Percentiles rank a stretch among this genome's conserved stretches.
Evolutionary conservation across 192 early-diverging fungal genomes (phyloP).

Genomic region (Podila minutissima): DNA sequence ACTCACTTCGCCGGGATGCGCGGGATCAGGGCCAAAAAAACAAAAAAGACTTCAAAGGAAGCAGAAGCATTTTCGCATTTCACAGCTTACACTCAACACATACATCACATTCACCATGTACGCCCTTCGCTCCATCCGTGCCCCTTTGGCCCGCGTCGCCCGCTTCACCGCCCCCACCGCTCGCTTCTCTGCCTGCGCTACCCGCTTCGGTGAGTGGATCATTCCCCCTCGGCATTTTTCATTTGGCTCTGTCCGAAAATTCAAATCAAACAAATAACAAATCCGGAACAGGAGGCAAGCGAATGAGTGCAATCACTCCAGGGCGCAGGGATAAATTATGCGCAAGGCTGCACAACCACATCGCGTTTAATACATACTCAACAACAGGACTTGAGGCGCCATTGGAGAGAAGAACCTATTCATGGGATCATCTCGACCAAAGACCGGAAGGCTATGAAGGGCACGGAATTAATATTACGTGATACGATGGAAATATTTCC

Average conservation of each 20-base stretch:
- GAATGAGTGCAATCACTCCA: too few relatives aligned
- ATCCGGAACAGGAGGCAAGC: not conserved
- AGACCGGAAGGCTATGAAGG: too few relatives aligned
- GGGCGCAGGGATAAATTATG: too few relatives aligned
- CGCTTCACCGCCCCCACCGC: constrained; percentile 51
- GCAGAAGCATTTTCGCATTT: not conserved
- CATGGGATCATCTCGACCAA: too few relatives aligned
- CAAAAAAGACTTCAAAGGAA: not conserved
- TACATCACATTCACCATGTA: constrained; percentile 49
- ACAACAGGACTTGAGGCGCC: too few relatives aligned
- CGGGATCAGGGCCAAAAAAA: not conserved
- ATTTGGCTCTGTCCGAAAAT: constrained; percentile 7
- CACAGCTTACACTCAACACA: not conserved
- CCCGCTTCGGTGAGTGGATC: constrained; percentile 58
- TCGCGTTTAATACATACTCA: too few relatives aligned
- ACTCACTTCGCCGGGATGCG: too few relatives aligned
- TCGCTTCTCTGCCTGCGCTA: constrained; percentile 61
- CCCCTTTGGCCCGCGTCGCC: constrained; percentile 47
- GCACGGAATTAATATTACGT: too few relatives aligned
- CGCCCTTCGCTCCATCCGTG: constrained; percentile 59
- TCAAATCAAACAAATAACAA: not conserved
- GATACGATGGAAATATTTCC: too few relatives aligned
- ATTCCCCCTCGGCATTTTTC: not conserved
- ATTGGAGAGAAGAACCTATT: too few relatives aligned
- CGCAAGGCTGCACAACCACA: too few relatives aligned